These are phyloP conservation scores for Uronychia setigera DNA, from an alignment of 73 alveolate genomes.

Conservation along the genomic window DNA sequence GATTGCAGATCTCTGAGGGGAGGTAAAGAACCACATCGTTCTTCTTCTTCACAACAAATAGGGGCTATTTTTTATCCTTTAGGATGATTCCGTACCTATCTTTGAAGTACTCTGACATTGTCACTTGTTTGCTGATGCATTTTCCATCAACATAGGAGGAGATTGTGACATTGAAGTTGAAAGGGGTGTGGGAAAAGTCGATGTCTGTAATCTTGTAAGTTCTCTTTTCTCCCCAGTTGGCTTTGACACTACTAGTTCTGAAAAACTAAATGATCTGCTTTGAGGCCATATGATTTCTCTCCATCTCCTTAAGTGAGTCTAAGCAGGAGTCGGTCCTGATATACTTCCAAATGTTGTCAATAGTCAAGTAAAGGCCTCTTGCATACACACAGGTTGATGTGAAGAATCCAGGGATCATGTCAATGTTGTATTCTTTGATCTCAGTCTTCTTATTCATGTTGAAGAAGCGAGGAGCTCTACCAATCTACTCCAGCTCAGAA, in stretches of 20 bases:
- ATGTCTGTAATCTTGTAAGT: slow-evolving; percentile 59
- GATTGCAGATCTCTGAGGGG: slow-evolving; percentile 50
- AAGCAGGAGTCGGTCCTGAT: slow-evolving; percentile 55
- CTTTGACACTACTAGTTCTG: slow-evolving; percentile 22
- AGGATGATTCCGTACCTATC: slow-evolving; percentile 47
- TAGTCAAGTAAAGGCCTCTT: slow-evolving; percentile 50
- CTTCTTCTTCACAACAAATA: slow-evolving; percentile 45
- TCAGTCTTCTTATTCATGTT: slow-evolving; percentile 10
- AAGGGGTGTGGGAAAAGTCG: slow-evolving; percentile 43
- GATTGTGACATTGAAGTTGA: not conserved
- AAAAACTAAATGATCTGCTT: slow-evolving; percentile 43
- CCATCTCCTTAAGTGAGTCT: slow-evolving; percentile 23
- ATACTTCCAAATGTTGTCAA: slow-evolving; percentile 61
- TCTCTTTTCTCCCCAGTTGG: slow-evolving; percentile 58
- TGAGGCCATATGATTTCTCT: slow-evolving; percentile 7
- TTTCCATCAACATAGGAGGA: slow-evolving; percentile 2
- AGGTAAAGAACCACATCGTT: slow-evolving; percentile 20
- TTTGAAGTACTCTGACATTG: slow-evolving; percentile 39
- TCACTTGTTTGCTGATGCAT: slow-evolving; percentile 10
- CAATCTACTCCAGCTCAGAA: slow-evolving; percentile 40
- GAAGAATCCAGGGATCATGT: slow-evolving; percentile 28
- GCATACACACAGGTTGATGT: slow-evolving; percentile 11
- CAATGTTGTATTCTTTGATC: slow-evolving; percentile 34
- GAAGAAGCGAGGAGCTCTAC: slow-evolving; percentile 52
- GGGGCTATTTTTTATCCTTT: slow-evolving; percentile 45